phyloP scores from a whole-genome alignment of 805 yeast genomes.

The Lipomyces kockii region DNA sequence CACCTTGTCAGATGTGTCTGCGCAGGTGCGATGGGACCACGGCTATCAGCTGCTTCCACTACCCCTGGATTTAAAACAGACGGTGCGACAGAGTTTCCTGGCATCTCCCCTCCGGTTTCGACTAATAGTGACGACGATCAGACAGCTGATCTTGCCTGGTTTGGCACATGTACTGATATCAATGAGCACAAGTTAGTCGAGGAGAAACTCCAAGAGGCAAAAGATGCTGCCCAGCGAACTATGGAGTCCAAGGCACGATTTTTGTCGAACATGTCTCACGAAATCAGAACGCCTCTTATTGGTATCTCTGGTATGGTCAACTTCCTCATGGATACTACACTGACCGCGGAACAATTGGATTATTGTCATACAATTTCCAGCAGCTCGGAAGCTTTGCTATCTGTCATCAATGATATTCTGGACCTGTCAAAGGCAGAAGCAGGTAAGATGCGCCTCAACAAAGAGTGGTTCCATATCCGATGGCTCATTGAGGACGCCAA shows the following conservation, averaged over 20 bases:
- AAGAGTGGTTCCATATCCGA: slow-evolving; percentile 44
- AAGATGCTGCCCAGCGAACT: slow-evolving; percentile 45
- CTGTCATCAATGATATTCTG: slow-evolving; percentile 46
- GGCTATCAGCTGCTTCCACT: background rate
- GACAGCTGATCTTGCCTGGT: slow-evolving; percentile 38
- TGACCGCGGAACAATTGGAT: slow-evolving; percentile 45
- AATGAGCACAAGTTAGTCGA: slow-evolving; percentile 45
- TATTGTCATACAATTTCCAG: slow-evolving; percentile 46
- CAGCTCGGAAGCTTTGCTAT: slow-evolving; percentile 44
- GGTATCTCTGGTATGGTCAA: slow-evolving; percentile 48
- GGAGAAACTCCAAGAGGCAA: slow-evolving; percentile 45
- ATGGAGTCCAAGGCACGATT: slow-evolving; percentile 48
- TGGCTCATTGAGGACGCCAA: slow-evolving; percentile 45
- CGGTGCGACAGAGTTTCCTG: background rate
- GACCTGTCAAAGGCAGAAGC: slow-evolving; percentile 47
- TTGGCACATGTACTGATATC: slow-evolving; percentile 46
- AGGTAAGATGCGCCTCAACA: slow-evolving; percentile 44
- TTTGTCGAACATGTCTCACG: slow-evolving; percentile 47
- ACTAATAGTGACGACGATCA: slow-evolving; percentile 2
- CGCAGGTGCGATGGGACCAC: slow-evolving; percentile 24
- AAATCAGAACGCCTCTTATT: slow-evolving; percentile 46
- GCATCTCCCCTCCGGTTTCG: background rate
- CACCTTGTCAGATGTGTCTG: slow-evolving; percentile 42
- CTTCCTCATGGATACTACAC: slow-evolving; percentile 44
- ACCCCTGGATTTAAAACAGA: background rate